Evolutionary conservation across 768 basidiomycete species (phyloP).

Genomic region (Mycena rebaudengoi): DNA sequence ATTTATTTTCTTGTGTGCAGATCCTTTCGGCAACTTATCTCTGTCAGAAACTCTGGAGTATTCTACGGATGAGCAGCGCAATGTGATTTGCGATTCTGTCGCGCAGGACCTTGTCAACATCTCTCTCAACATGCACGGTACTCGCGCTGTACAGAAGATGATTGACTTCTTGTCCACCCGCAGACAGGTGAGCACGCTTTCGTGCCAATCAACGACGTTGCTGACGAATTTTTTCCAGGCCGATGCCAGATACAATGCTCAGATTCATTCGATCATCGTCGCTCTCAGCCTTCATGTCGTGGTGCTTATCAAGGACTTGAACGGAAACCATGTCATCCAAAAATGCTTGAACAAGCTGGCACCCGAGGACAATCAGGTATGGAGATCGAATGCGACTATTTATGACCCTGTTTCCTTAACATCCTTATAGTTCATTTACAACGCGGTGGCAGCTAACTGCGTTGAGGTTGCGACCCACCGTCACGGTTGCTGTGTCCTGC

Average conservation of each 20-base stretch:
- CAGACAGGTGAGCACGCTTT: constrained; percentile 76
- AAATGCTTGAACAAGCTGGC: constrained; percentile 98
- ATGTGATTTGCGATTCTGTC: constrained; percentile 96
- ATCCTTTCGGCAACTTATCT: constrained; percentile 99
- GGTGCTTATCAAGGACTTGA: constrained; percentile 98
- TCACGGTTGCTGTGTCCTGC: constrained; percentile 98
- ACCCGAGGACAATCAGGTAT: constrained; percentile 97
- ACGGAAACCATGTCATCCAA: constrained; percentile 98
- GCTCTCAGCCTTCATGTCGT: constrained; percentile 98
- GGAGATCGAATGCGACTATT: constrained; percentile 14
- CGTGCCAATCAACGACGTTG: constrained; percentile 55
- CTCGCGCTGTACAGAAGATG: constrained; percentile 99
- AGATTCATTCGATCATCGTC: constrained; percentile 97
- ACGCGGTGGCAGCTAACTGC: constrained; percentile 98
- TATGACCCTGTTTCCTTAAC: no score
- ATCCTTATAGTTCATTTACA: constrained; percentile 88
- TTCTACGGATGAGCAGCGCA: constrained; percentile 97
- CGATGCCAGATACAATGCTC: constrained; percentile 83
- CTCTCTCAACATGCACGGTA: constrained; percentile 99
- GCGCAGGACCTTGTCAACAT: constrained; percentile 98
- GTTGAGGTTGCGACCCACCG: constrained; percentile 98
- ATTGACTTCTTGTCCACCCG: constrained; percentile 97
- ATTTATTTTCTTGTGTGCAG: constrained; percentile 45
- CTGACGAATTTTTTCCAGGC: constrained; percentile 69
- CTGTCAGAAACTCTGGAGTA: constrained; percentile 98